Evolutionary conservation across 768 basidiomycete genomes (phyloP), one percentile per base, ranked within the genome.

Genomic region (Pisolithus albus): DNA sequence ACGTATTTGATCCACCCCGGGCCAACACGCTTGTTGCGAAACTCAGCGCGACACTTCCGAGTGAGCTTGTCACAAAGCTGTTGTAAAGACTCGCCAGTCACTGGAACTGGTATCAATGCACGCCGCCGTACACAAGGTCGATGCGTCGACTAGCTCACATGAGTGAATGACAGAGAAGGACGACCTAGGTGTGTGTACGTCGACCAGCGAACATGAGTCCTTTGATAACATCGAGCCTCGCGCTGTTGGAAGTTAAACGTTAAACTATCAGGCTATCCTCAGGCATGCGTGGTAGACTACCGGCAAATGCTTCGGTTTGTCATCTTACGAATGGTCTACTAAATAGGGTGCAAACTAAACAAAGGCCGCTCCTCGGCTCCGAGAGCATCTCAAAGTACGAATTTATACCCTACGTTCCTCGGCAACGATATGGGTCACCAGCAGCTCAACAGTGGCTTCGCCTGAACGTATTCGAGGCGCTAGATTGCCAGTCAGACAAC

Each of bases 1-100:
- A 87, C 80, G 63, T 97, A 97, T 61, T 92, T 91, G 45, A 95
- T 71, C 81, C 90, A 92, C 34, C 88, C 86, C 15, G 86, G 74
- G 28, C 81, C 83, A 18, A 92, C 80, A 18, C 79, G 78, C 53
- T 79, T 70, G 16, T 79, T 79, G 49, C 74, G 70, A 61, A 83
- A 83, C 19, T 80, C 80, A 0, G 74, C 73, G 40, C 76, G 73
- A 0, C 72, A 61, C 66, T 91, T 92, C 54, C 80, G 72, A 59
- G 76, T 87, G 48, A 92, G 75, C 55, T 84, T 87, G 62, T 86
- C 81, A 60, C 74, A 85, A 7, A 92, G 74, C 24, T 75, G 74
- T 21, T 75, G 68, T 34, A 91, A 63, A 3, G 81, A 75, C 46
- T 89, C 86, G 59, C 86, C 79, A 11, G 81, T 78, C 48, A 88